Evolutionary conservation across 179 eudicot genomes (phyloP).

Genomic region (Silene coronaria): DNA sequence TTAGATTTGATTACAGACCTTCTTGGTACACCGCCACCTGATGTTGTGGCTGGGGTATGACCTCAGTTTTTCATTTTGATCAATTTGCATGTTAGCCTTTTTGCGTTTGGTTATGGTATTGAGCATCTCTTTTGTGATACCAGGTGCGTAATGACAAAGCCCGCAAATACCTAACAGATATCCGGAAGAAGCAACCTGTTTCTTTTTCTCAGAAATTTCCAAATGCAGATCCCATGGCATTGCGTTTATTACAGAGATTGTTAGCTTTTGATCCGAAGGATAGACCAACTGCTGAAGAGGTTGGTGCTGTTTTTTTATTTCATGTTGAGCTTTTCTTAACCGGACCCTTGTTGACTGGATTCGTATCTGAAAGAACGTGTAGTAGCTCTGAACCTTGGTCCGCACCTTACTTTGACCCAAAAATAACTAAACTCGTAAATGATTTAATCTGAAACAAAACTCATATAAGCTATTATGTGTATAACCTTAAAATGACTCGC

Average conservation of each 20-base stretch:
- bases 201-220: conserved; percentile 68
- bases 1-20: conserved; percentile 86
- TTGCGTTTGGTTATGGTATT: not conserved
- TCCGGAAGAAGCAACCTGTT: conserved; percentile 71
- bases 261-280: conserved; percentile 94
- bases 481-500: no score
- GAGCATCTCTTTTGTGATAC: conserved; percentile 12
- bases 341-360: no score
- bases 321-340: not conserved
- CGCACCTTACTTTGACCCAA: no score
- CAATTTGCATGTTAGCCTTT: not conserved
- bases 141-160: conserved; percentile 97
- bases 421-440: no score
- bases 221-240: conserved; percentile 62
- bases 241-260: conserved; percentile 58
- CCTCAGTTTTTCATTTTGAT: not conserved
- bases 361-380: no score
- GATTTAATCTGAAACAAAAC: no score
- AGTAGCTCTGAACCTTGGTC: no score
- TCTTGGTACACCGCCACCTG: conserved; percentile 77
- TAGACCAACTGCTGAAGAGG: conserved; percentile 94
- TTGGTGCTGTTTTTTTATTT: conserved; percentile 18
- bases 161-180: conserved; percentile 66
- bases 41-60: conserved; percentile 70
- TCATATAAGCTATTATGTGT: no score